Evolutionary conservation across 352 stramenopile genomes (phyloP), one percentile per base, ranked within the genome.

Genomic region (Phytophthora brassicae): DNA sequence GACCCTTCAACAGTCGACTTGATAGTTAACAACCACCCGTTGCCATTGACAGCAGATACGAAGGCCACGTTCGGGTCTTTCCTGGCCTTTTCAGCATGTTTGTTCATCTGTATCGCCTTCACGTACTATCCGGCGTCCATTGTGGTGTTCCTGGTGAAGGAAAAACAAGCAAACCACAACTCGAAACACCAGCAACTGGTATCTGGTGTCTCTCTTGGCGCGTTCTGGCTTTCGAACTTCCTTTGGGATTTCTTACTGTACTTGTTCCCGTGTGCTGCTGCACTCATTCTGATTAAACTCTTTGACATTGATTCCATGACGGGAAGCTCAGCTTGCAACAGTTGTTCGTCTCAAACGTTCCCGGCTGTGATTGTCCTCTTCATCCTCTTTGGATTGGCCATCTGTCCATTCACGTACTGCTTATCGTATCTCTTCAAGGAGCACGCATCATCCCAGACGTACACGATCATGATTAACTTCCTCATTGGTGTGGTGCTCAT

Each of bases 181-280:
- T 92, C 95, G 2, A 99, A 99, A 70, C 97, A 99, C 80, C 89
- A 98, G 74, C 93, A 98, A 66, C 89, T 84, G 70, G 96, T 99
- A 23, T 96, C 89, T 0, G 97, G 97, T 11, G 95, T 98, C 0
- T 90, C 88, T 29, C 79, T 98, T 9, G 64, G 60, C 1, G 89
- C 93, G 0, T 99, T 99, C 65, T 99, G 97, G 97, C 36, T 98
- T 3, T 90, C 94, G n/a, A 99, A 97, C 36, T 98, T 89, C 55
- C 47, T 95, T 7, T 99, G 93, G 84, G 95, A 99, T 68, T 73
- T 97, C 26, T 49, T 95, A 20, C 89, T 95, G 44, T 99, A 98
- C 75, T 64, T 97, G 39, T 74, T 98, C 6, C 78, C 85, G 28
- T 81, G 68, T 17, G 66, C 51, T 8, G 60, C 65, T 8, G 82